Evolutionary conservation across 306 rosid species (phyloP), one percentile per base, ranked within the genome.

Genomic region (Acacia acuminata): DNA sequence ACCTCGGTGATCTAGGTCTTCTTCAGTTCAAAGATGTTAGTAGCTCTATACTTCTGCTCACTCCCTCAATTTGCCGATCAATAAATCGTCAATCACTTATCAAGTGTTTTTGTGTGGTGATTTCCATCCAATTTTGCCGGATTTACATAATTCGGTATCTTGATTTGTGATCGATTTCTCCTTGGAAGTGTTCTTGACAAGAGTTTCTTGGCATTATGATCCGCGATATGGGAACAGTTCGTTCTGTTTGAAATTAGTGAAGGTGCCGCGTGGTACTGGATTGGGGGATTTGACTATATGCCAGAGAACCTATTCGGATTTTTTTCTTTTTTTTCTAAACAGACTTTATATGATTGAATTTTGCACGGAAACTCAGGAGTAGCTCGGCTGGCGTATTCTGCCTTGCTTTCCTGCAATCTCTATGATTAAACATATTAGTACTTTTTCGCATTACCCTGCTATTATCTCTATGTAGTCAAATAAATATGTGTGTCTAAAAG

Each of bases 1-100:
- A 94, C 71, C 97, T 96, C 79, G 99, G 98, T n/a, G 97, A 94
- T 87, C 93, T 96, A 63, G 97, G 94, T 82, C 99, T 91, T 45
- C 89, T 96, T 64, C 98, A 96, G 86, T 92, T 96, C 85, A 92
- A 96, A 91, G 99, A 93, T 82, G 98, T 93, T 9, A 9, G 88
- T 82, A 36, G 2, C 69, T 24, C 68, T 9, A 19, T 40, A 20
- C 44, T 10, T 70, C 30, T 68, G 13, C 27, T 60, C 83, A 22
- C 38, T 60, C 34, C 72, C 42, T 67, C 67, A 3, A 19, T 81
- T 74, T 10, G 6, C 34, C 30, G 44, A 27, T 17, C 55, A 24
- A 44, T 76, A 77, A 87, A 81, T 91, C 91, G 78, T 88, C 69
- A 38, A 19, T 71, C 44, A 38, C 25, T 79, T 68, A 47, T 4